These are phyloP conservation scores for Hypoxylon fuscum DNA, from an alignment of 495 filamentous ascomycete genomes.

Conservation along the genomic window DNA sequence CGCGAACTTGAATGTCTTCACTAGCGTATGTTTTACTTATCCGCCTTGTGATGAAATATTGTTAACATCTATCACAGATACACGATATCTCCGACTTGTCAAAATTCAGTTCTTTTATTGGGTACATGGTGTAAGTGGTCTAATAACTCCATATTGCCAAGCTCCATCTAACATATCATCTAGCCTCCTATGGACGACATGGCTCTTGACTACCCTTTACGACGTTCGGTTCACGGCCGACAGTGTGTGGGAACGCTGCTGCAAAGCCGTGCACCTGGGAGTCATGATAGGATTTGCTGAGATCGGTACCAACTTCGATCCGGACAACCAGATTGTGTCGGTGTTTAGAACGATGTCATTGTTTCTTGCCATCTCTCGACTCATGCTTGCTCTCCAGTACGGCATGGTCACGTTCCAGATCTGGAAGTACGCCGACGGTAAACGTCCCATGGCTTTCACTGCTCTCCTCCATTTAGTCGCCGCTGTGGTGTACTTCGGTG, in stretches of 20 bases:
- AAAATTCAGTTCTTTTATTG: constrained; percentile 58
- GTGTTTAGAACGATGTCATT: constrained; percentile 62
- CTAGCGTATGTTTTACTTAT: constrained; percentile 47
- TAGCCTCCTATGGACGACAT: constrained; percentile 74
- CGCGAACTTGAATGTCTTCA: constrained; percentile 73
- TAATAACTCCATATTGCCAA: neutral
- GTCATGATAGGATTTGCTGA: constrained; percentile 72
- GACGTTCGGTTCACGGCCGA: constrained; percentile 76
- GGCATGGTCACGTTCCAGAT: constrained; percentile 57
- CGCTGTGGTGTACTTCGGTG: constrained; percentile 60
- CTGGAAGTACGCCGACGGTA: constrained; percentile 52
- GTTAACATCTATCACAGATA: constrained; percentile 49
- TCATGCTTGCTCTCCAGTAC: constrained; percentile 68
- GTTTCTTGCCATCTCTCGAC: constrained; percentile 66
- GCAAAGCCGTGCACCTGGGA: constrained; percentile 70
- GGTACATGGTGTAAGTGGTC: constrained; percentile 65
- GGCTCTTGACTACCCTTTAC: constrained; percentile 73
- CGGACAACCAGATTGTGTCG: constrained; percentile 51
- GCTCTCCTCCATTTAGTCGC: constrained; percentile 52
- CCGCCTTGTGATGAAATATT: neutral
- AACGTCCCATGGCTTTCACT: constrained; percentile 51
- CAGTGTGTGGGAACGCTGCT: constrained; percentile 70
- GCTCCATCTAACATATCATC: constrained; percentile 56
- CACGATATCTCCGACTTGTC: constrained; percentile 59
- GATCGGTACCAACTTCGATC: constrained; percentile 64